Evolutionary conservation across 2,329 filamentous ascomycete species (phyloP), one percentile per base, ranked within the genome.

Genomic region (Neospermospora avenae): DNA sequence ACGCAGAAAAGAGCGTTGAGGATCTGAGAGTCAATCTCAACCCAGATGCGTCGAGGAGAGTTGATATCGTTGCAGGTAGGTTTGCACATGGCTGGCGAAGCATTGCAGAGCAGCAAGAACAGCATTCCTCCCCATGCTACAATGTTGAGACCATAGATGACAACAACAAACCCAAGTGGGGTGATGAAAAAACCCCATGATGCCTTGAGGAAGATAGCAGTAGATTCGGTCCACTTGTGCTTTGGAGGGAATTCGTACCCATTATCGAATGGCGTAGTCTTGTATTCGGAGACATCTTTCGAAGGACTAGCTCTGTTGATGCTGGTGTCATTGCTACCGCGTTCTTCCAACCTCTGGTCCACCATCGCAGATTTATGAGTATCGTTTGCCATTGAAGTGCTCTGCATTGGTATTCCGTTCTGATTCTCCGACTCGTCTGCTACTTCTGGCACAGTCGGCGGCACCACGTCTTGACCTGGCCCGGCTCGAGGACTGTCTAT

Each of bases 41-140:
- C 84, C 91, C 92, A 96, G 61, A 86, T 86, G 20, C 88, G 80
- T n/a, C 91, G 84, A 1, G 90, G 85, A 0, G 89, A 91, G 69
- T 91, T 78, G 71, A 91, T 86, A 66, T 89, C 80, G 70, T 90
- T 81, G 76, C 90, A 93, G 37, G 77, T 77, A 0, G 82, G 86
- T 67, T 80, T 77, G 77, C 90, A 91, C 89, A 91, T 91, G 61
- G 84, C 84, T 6, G 87, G 86, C 2, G 84, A 78, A 58, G 82
- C 90, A 69, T 91, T 90, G 77, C 87, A 89, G 25, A 96, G 84
- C 2, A 96, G 79, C 18, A 96, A 78, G 75, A 96, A 96, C 35
- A 96, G 80, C 91, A 96, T 96, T 60, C 89, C 91, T 55, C 91
- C 91, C 91, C 91, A 96, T 0, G 89, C 92, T 10, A 96, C 84